A percentile compares a stretch with the other conserved stretches of the same genome.
phyloP scores from a whole-genome alignment of 768 basidiomycete genomes.

The Lactarius psammicola region DNA sequence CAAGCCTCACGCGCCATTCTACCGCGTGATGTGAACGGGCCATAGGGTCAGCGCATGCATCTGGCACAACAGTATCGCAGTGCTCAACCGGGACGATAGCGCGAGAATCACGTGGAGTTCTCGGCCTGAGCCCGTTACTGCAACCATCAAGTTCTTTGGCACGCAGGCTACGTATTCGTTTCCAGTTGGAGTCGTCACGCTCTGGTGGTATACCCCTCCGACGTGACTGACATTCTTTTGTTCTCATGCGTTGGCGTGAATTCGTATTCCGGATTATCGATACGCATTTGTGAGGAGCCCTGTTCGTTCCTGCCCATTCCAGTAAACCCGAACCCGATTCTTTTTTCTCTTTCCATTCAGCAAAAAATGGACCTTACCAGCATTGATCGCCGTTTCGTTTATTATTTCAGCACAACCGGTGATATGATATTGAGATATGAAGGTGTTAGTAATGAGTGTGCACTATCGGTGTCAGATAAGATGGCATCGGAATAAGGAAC shows the following conservation, averaged over 20 bases:
- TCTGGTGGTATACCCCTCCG: conserved; percentile 44
- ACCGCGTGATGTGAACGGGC: conserved; percentile 48
- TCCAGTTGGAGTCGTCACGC: conserved; percentile 66
- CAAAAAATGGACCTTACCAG: no score
- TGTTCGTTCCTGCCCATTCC: no score
- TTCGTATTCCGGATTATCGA: background rate
- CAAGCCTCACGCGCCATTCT: conserved; percentile 48
- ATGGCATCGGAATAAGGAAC: no score
- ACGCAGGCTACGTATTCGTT: conserved; percentile 73
- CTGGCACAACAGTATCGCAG: conserved; percentile 69
- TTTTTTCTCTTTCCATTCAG: no score
- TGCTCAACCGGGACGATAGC: conserved; percentile 66
- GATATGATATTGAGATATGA: no score
- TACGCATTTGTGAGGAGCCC: background rate
- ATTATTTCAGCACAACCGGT: background rate
- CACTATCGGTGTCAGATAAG: no score
- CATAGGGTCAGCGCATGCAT: conserved; percentile 66
- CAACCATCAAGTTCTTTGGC: conserved; percentile 65
- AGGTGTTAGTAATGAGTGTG: no score
- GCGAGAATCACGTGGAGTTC: conserved; percentile 54
- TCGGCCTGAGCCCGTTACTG: conserved; percentile 45
- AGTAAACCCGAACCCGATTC: no score
- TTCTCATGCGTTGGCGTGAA: background rate
- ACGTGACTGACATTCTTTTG: background rate
- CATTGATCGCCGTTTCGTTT: background rate